Evolutionary conservation across 805 yeast genomes (phyloP).

Genomic region (Clavispora asparagi): DNA sequence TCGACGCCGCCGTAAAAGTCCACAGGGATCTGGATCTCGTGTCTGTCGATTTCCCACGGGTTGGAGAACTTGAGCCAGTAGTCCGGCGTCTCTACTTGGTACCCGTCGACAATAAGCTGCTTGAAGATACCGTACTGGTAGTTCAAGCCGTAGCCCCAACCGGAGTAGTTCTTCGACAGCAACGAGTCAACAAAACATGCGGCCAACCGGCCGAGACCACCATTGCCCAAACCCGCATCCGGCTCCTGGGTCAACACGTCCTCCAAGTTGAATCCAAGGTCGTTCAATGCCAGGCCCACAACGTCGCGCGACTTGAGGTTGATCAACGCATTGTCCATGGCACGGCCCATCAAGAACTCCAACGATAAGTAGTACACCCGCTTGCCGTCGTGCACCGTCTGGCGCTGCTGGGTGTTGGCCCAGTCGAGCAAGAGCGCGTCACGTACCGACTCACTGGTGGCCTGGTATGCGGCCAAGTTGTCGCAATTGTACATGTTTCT

Average conservation of each 20-base stretch:
- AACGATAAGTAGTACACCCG: constrained; percentile 81
- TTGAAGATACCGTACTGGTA: constrained; percentile 92
- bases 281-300: constrained; percentile 43
- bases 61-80: constrained; percentile 86
- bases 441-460: constrained; percentile 72
- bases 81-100: constrained; percentile 92
- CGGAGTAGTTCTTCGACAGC: constrained; percentile 80
- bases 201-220: constrained; percentile 91
- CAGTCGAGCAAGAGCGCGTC: constrained; percentile 80
- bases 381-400: constrained; percentile 77
- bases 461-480: constrained; percentile 87
- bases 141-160: constrained; percentile 95
- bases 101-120: constrained; percentile 85
- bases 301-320: constrained; percentile 65
- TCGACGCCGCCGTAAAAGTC: constrained; percentile 83
- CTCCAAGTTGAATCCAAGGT: constrained; percentile 83
- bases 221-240: constrained; percentile 93
- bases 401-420: constrained; percentile 91
- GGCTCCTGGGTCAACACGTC: constrained; percentile 83
- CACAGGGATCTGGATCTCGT: constrained; percentile 83
- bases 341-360: constrained; percentile 92
- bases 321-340: constrained; percentile 88
- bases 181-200: constrained; percentile 91
- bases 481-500: constrained; percentile 90
- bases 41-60: constrained; percentile 90